Base-by-base conservation (phyloP, 108 stramenopile species). In the Skeletonema grethae region DNA sequence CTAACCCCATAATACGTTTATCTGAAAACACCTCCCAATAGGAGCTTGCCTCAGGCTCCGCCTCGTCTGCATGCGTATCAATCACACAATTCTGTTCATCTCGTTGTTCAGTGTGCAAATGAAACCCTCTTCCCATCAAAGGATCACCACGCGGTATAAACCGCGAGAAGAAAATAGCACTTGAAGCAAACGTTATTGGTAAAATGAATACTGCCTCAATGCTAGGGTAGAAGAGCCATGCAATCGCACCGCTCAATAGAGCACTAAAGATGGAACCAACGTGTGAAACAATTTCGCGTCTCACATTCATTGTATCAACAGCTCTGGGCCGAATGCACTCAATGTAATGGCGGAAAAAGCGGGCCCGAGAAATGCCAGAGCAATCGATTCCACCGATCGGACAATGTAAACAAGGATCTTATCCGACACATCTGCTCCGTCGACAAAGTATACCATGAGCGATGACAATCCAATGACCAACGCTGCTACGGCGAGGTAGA, bases 21-120 rank as follows among this genome's bases (percentile, higher is more conserved):
- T 76, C 75, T 8, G 61, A 48, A 55, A 76, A 76, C n/a, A 76
- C 75, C 39, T 76, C 75, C 39, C 59, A 63, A 63, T 76, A 76
- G 13, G 13, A 61, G 8, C 67, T 39, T 25, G 75, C 69, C 28
- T 38, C 61, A 35, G 75, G 75, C 13, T 39, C 45, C 11, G 48
- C 6, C 36, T 76, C 69, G 46, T 70, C 61, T 15, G 38, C 48
- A 32, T 76, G 69, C 34, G 68, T 70, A 70, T 76, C 61, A 18
- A 76, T 34, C 10, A 70, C 75, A 57, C 75, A 70, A 50, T 66
- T 65, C 22, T 76, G 38, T 34, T 62, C 69, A 53, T 70, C 69
- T 41, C 68, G 32, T 9, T 53, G 5, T 38, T 76, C 75, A 7
- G 68, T 76, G 0, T 28, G 38, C 15, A 24, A 35, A 56, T 76